Evolutionary conservation across 768 basidiomycete species (phyloP), one percentile per base, ranked within the genome.

Genomic region (Leccinum rimulosum): DNA sequence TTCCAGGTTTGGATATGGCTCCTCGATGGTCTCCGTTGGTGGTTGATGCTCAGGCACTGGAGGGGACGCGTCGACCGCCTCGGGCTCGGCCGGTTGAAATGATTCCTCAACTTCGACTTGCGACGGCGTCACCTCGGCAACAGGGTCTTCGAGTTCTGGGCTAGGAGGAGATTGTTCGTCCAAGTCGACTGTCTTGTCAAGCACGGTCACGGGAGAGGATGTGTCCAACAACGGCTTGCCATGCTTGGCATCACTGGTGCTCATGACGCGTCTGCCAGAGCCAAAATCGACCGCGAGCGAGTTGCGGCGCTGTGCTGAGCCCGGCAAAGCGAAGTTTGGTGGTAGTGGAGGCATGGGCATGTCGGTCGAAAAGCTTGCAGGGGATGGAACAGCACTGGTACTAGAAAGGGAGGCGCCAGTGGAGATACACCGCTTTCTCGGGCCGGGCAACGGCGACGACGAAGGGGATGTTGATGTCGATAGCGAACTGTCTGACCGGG

Each of bases 341-440:
- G 74, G 25, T 19, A 65, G 50, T 3, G 72, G 72, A 8, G 43
- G 43, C 10, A 71, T 61, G 10, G 73, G 66, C 19, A 66, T 68
- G 52, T 68, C 64, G 0, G 59, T 55, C 27, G 48, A 31, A 43
- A 67, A 58, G 15, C 15, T 60, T 19, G 43, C 43, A 45, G 43
- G 19, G 9, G 43, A 45, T n/a, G 43, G 45, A 62, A 17, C 6
- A 63, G 53, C 8, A 17, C 15, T 19, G 33, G 5, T 35, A 8
- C 48, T 54, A 14, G 71, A 69, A 27, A 74, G 38, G 3, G 61
- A 49, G 3, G 61, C 31, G 2, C 73, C 73, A 0, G 73, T 65
- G 17, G 72, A 73, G 50, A 74, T 64, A 48, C 58, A 73, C 56
- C 64, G 64, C 62, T 73, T 74, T 54, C 73, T 61, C 35, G 68